Conservation (phyloP, 495 filamentous ascomycete genomes). For the Daldinia loculata region DNA sequence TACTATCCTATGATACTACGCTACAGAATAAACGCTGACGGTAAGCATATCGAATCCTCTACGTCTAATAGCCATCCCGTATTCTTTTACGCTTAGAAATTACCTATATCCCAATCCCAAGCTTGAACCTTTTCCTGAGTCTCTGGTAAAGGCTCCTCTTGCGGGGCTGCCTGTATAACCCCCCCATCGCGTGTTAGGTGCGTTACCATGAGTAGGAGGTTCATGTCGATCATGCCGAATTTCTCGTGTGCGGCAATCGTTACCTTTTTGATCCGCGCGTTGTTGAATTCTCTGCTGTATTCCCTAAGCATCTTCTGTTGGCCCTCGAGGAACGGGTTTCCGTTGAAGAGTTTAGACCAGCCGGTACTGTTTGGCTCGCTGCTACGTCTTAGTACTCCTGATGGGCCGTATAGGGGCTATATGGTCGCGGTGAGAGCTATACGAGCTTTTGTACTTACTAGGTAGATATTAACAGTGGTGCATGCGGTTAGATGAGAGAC, state of each 20-base stretch:
- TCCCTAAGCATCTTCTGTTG: conserved; percentile 17
- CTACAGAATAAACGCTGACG: not conserved
- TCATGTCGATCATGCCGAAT: not conserved
- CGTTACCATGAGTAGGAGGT: conserved; percentile 13
- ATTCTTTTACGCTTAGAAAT: too few relatives aligned
- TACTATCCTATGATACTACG: not conserved
- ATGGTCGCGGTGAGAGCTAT: not conserved
- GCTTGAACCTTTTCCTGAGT: not conserved
- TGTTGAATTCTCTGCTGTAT: conserved; percentile 2
- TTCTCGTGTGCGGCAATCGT: not conserved
- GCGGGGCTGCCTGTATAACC: not conserved
- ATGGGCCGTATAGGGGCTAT: not conserved
- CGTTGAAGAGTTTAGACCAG: conserved; percentile 3
- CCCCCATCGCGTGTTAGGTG: not conserved
- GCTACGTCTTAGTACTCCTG: not conserved
- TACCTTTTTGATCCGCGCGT: conserved; percentile 6
- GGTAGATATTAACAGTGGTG: not conserved
- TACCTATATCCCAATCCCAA: not conserved
- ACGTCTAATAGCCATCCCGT: not conserved
- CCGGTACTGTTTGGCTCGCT: conserved; percentile 2
- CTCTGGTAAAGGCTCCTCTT: not conserved
- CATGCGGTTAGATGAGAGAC: not conserved
- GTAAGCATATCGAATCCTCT: not conserved
- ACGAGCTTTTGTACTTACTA: conserved; percentile 7
- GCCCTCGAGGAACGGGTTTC: conserved; percentile 13